Evolutionary conservation across 345 rosid species (phyloP), one percentile per base, ranked within the genome.

Genomic region (Eucalyptus sp.): DNA sequence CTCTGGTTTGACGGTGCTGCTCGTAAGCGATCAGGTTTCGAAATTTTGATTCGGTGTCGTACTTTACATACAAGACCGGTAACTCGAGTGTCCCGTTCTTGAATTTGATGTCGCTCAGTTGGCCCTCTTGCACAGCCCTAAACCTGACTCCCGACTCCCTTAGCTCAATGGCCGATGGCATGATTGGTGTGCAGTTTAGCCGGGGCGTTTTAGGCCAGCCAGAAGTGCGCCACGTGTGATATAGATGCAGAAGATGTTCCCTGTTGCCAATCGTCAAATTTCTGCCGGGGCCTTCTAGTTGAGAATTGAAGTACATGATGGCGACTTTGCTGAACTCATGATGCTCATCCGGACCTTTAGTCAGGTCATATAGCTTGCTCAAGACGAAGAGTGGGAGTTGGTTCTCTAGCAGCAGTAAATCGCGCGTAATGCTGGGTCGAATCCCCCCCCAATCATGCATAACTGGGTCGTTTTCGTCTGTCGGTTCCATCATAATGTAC

Each of bases 141-240:
- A 62, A 29, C 16, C 17, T 6, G 33, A 62, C 33, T 13, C 68
- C 68, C 6, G 68, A 62, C 33, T 62, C 68, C 68, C 68, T 27
- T 3, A 62, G 68, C 68, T 62, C 16, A 0, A 7, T 50, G 4
- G 15, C 18, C 52, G 52, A 50, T 3, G 62, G 10, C 60, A 56
- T 22, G 29, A 4, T 1, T 56, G 17, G 27, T 9, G 0, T 24
- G 13, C 12, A 11, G 6, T 56, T 10, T 2, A 0, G 62, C 62
- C 0, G 62, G 1, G 31, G 15, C 14, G 7, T 11, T 25, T 27
- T 1, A 60, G 66, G 66, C 66, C 1, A 60, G 66, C 66, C 68
- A 62, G 0, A 29, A 62, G 68, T 62, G 31, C 3, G 3, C 6
- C 33, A 27, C 16, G 33, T 0, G 17, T 62, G 33, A 29, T 27